Evolutionary conservation across 805 yeast species (phyloP).

Genomic region (Ogataea dorogensis): DNA sequence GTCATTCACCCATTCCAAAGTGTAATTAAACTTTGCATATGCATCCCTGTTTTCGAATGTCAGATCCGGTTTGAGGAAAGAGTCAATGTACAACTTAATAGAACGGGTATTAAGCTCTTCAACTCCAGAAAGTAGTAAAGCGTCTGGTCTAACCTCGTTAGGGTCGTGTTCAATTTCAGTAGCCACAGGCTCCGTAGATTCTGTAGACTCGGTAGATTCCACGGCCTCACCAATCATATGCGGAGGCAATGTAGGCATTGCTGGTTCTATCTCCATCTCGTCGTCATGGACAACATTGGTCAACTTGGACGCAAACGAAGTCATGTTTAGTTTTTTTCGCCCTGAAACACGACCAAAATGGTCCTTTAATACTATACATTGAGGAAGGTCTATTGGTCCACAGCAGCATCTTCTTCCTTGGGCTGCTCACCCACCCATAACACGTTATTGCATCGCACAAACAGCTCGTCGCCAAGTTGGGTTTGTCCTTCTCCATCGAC

Average conservation of each 20-base stretch:
- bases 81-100: slow-evolving; percentile 53
- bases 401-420: slow-evolving; percentile 25
- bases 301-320: slow-evolving; percentile 19
- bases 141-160: slow-evolving; percentile 41
- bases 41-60: slow-evolving; percentile 30
- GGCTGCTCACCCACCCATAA: slow-evolving; percentile 63
- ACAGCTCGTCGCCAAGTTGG: slow-evolving; percentile 51
- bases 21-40: slow-evolving; percentile 34
- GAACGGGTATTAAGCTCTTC: slow-evolving; percentile 61
- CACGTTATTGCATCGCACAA: slow-evolving; percentile 89
- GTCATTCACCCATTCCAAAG: slow-evolving; percentile 69
- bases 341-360: slow-evolving; percentile 4
- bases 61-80: slow-evolving; percentile 38
- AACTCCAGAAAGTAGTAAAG: slow-evolving; percentile 57
- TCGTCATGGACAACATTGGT: slow-evolving; percentile 24
- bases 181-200: slow-evolving; percentile 2
- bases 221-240: slow-evolving; percentile 17
- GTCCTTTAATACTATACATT: too few species aligned
- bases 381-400: slow-evolving; percentile 3
- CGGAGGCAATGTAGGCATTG: slow-evolving; percentile 25
- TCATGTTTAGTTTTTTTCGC: slow-evolving; percentile 14
- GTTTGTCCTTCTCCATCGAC: slow-evolving; percentile 34
- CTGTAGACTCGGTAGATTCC: neutral
- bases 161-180: slow-evolving; percentile 18
- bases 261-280: slow-evolving; percentile 24